Percentiles rank a stretch among this genome's conserved stretches.
Conservation (phyloP, 2,329 filamentous ascomycete species). For the Claviceps digitariae region DNA sequence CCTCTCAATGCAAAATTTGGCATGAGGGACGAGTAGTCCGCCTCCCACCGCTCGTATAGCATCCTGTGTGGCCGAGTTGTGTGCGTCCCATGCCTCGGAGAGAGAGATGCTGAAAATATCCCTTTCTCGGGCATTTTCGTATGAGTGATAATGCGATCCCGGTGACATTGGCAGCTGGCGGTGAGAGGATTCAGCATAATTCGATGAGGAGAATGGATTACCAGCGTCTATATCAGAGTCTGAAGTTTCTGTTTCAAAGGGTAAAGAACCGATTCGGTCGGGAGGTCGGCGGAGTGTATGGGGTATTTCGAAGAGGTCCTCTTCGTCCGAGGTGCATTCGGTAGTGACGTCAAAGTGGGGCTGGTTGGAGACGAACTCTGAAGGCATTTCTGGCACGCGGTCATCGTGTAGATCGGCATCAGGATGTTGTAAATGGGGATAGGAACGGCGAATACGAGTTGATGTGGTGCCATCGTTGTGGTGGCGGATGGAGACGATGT, state of each 20-base stretch:
- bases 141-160: conserved; percentile 3
- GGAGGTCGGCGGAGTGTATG: conserved; percentile 26
- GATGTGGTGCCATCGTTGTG: conserved; percentile 35
- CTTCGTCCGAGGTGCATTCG: conserved; percentile 48
- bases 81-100: conserved; percentile 29
- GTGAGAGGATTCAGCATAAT: conserved; percentile 13
- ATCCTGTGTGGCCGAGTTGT: conserved; percentile 41
- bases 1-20: conserved; percentile 71
- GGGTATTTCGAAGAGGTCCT: conserved; percentile 20
- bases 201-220: conserved; percentile 15
- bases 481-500: conserved; percentile 38
- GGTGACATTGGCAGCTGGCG: conserved; percentile 12
- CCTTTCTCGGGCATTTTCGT: not conserved
- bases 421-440: conserved; percentile 19
- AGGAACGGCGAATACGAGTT: conserved; percentile 2
- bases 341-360: conserved; percentile 42
- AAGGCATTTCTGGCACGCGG: conserved; percentile 41
- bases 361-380: conserved; percentile 35
- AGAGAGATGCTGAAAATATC: conserved; percentile 12
- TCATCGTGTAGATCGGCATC: conserved; percentile 29
- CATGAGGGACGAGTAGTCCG: conserved; percentile 56
- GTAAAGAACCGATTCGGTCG: conserved; percentile 39
- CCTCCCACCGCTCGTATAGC: conserved; percentile 42
- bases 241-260: conserved; percentile 36
- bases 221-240: conserved; percentile 18